phyloP scores from a whole-genome alignment of 169 alveolate genomes.

The Eimeria falciformis region DNA sequence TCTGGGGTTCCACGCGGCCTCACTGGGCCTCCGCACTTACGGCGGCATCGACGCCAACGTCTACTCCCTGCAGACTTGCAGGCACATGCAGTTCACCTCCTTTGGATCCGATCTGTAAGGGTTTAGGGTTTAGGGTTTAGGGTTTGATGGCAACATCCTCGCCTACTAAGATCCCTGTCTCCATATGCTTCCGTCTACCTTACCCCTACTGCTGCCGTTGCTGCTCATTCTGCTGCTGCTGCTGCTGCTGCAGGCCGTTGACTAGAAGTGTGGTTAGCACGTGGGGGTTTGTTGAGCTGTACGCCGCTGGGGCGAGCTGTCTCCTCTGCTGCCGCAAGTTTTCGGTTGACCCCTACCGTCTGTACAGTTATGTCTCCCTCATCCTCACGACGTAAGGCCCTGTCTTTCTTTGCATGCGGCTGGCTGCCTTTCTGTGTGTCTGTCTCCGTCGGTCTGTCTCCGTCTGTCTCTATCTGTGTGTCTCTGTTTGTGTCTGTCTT shows the following conservation, averaged over 20 bases:
- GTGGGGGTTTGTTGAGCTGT: slow-evolving; percentile 1
- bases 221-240: neutral
- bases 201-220: neutral
- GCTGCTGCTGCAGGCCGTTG: neutral
- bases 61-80: slow-evolving; percentile 29
- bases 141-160: too few relatives aligned
- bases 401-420: too few relatives aligned
- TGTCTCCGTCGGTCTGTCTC: too few relatives aligned
- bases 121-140: slow-evolving; percentile 31
- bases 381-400: neutral
- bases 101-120: slow-evolving; percentile 14
- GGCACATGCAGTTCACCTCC: neutral
- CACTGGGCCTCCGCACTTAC: slow-evolving; percentile 36
- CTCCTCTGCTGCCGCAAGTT: neutral
- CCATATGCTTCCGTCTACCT: too few relatives aligned
- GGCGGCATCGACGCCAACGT: slow-evolving; percentile 8
- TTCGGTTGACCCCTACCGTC: neutral
- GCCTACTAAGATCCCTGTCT: too few relatives aligned
- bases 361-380: neutral
- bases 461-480: too few relatives aligned
- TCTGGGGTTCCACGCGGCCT: slow-evolving; percentile 18
- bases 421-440: too few relatives aligned
- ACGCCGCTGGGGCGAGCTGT: neutral
- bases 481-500: too few relatives aligned
- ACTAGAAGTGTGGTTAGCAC: neutral